Conservation (phyloP, 768 basidiomycete species). For the Phaeotremella skinneri region DNA sequence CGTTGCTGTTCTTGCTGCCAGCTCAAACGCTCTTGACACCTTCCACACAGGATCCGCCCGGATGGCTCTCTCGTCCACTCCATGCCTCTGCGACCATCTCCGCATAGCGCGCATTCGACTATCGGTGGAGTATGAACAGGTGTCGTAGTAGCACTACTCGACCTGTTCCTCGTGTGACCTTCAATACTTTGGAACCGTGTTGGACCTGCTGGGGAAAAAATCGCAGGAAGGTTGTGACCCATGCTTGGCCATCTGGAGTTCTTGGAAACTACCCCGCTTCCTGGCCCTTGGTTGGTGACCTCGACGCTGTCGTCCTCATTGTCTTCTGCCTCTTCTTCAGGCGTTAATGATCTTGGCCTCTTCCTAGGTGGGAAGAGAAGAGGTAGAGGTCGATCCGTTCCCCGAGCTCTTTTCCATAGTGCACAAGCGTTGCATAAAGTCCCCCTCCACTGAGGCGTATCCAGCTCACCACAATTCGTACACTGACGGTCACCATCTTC, state of each 20-base stretch:
- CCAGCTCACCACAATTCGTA: slow-evolving; percentile 32
- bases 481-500: slow-evolving; percentile 27
- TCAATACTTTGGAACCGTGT: no score
- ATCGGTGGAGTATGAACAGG: no score
- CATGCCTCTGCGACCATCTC: background rate
- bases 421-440: slow-evolving; percentile 39
- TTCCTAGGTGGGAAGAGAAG: slow-evolving; percentile 22
- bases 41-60: background rate
- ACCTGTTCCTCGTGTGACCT: no score
- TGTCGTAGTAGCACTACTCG: no score
- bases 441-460: slow-evolving; percentile 39
- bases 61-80: background rate
- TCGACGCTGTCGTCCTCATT: background rate
- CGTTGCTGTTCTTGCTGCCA: background rate
- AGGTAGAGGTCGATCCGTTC: slow-evolving; percentile 34
- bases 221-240: no score
- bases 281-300: no score
- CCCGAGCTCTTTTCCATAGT: slow-evolving; percentile 36
- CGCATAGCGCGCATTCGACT: background rate
- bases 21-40: background rate
- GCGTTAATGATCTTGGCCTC: background rate
- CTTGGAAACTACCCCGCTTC: no score
- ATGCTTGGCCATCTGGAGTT: no score
- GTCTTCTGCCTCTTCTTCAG: background rate
- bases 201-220: no score